A percentile compares a stretch with the other conserved stretches of the same genome.
Conservation (phyloP, 83 land plant species). For the Picea engelmannii region DNA sequence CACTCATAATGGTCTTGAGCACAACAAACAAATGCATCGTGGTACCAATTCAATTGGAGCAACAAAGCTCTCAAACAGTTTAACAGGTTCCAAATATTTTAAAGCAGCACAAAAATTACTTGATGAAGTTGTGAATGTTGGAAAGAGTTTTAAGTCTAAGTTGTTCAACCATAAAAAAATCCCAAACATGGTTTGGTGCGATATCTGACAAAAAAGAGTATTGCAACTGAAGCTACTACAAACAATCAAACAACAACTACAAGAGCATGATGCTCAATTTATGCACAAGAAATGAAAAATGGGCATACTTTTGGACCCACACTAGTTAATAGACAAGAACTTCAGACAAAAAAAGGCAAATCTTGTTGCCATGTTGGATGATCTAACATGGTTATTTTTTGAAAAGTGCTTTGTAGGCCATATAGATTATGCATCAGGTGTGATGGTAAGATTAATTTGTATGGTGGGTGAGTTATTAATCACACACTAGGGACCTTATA, state of each 20-base stretch:
- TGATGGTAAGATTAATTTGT: too few species aligned
- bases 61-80: neutral
- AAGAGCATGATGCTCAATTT: neutral
- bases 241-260: neutral
- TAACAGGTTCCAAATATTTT: slow-evolving; percentile 14
- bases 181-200: neutral
- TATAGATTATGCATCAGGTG: too few species aligned
- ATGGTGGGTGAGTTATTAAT: too few species aligned
- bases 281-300: neutral
- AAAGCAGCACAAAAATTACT: slow-evolving; percentile 17
- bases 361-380: slow-evolving; percentile 34
- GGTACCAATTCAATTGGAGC: neutral
- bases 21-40: neutral
- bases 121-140: slow-evolving; percentile 19
- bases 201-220: neutral
- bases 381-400: neutral
- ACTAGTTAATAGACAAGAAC: slow-evolving; percentile 21
- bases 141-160: neutral
- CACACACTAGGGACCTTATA: too few species aligned
- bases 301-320: neutral
- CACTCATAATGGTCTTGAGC: neutral
- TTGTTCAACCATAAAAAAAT: slow-evolving; percentile 16
- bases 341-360: slow-evolving; percentile 26
- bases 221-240: neutral
- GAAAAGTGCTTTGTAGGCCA: too few species aligned